Evolutionary conservation across 179 eudicot species (phyloP).

Genomic region (Monotropa hypopitys): DNA sequence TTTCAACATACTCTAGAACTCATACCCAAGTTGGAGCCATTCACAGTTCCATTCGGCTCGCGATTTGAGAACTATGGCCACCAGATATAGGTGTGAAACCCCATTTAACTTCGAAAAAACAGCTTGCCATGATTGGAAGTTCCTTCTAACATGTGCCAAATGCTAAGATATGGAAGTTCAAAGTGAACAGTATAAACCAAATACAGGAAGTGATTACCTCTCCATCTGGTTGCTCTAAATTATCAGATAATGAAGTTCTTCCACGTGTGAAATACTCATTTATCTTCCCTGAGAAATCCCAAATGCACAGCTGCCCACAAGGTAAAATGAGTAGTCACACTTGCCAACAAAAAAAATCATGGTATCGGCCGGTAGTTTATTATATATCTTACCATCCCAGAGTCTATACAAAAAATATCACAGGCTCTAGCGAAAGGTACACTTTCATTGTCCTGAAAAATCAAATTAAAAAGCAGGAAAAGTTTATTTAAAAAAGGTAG

Average conservation of each 20-base stretch:
- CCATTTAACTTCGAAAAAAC: not conserved
- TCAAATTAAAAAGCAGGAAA: not conserved
- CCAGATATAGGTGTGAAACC: not conserved
- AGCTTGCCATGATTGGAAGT: not conserved
- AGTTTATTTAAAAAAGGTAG: not conserved
- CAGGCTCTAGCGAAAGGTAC: slow-evolving; percentile 33
- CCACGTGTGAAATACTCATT: slow-evolving; percentile 29
- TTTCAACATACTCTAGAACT: not conserved
- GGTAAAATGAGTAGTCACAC: slow-evolving; percentile 5
- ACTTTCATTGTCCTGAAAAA: slow-evolving; percentile 48
- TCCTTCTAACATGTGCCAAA: not conserved
- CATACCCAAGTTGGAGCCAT: not conserved
- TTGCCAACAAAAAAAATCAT: not conserved
- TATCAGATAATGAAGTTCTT: slow-evolving; percentile 15
- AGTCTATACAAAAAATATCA: slow-evolving; percentile 32
- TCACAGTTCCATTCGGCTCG: not conserved
- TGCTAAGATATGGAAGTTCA: not conserved
- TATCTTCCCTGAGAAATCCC: slow-evolving; percentile 77
- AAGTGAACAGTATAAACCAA: slow-evolving; percentile 3
- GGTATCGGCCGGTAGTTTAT: not conserved
- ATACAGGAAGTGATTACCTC: slow-evolving; percentile 36
- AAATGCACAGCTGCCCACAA: slow-evolving; percentile 43
- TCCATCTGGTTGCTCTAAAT: slow-evolving; percentile 23
- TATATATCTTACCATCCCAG: slow-evolving; percentile 42
- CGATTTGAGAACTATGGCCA: not conserved